Evolutionary conservation across 768 basidiomycete species (phyloP).

Genomic region (Pleurotus pulmonarius): DNA sequence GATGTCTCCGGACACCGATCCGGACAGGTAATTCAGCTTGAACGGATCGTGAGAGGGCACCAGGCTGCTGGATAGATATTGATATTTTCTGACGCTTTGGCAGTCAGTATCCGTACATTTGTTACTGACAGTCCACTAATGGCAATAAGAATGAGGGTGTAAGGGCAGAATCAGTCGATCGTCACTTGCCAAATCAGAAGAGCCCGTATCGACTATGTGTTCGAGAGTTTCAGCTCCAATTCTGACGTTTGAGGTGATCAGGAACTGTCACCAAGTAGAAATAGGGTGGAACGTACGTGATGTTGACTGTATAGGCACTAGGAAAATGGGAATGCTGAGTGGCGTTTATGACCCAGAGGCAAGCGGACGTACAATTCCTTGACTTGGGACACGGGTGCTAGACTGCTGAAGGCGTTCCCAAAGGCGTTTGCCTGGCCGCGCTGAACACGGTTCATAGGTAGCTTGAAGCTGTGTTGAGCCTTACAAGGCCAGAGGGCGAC

Average conservation of each 20-base stretch:
- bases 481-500: background rate
- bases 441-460: constrained; percentile 13
- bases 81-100: constrained; percentile 36
- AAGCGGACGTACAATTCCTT: constrained; percentile 27
- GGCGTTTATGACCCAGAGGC: background rate
- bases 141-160: background rate
- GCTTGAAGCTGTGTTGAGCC: constrained; percentile 5
- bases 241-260: constrained; percentile 15
- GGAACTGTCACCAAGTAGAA: background rate
- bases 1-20: constrained; percentile 43
- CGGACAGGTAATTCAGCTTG: constrained; percentile 44
- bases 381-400: constrained; percentile 22
- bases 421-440: background rate
- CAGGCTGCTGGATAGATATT: constrained; percentile 25
- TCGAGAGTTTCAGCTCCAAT: constrained; percentile 40
- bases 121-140: constrained; percentile 49
- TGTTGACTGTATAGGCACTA: constrained; percentile 16
- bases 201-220: constrained; percentile 53
- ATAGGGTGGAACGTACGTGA: constrained; percentile 11
- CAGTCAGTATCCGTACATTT: constrained; percentile 44
- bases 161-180: too few relatives aligned
- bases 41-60: constrained; percentile 32
- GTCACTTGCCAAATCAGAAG: constrained; percentile 46
- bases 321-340: too few relatives aligned
- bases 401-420: constrained; percentile 14